Conservation (phyloP, 2,329 filamentous ascomycete genomes). For the Calonectria ilicicola region DNA sequence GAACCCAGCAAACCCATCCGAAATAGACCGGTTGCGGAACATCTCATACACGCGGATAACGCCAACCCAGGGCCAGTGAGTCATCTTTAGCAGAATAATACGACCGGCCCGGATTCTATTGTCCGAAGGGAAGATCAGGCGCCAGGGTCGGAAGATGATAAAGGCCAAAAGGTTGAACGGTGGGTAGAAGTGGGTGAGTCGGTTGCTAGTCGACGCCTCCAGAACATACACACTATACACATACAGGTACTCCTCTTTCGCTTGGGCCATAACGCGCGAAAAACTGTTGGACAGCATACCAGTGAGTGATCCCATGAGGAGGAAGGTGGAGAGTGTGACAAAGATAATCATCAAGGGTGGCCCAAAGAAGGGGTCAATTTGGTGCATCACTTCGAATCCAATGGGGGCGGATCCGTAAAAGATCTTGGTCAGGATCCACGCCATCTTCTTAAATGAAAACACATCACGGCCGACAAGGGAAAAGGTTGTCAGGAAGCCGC, state of each 20-base stretch:
- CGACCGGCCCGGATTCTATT: conserved; percentile 71
- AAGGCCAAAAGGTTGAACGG: conserved; percentile 82
- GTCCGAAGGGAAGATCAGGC: conserved; percentile 74
- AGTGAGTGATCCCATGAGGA: conserved; percentile 83
- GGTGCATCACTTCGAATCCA: conserved; percentile 76
- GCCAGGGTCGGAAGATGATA: conserved; percentile 77
- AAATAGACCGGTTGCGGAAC: conserved; percentile 52
- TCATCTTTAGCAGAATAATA: conserved; percentile 72
- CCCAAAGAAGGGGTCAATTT: conserved; percentile 70
- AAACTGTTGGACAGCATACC: conserved; percentile 84
- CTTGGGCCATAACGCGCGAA: conserved; percentile 71
- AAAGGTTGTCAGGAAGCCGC: conserved; percentile 91
- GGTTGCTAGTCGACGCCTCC: conserved; percentile 75
- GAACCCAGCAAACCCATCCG: conserved; percentile 61
- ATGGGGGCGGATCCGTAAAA: conserved; percentile 83
- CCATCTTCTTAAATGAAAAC: conserved; percentile 76
- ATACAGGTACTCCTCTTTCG: conserved; percentile 82
- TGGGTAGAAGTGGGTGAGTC: conserved; percentile 77
- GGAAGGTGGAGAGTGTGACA: conserved; percentile 80
- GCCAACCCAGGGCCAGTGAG: conserved; percentile 76
- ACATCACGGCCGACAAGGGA: conserved; percentile 79
- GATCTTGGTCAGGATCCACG: conserved; percentile 82
- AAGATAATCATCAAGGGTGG: conserved; percentile 78
- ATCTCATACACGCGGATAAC: conserved; percentile 77
- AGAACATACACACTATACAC: conserved; percentile 77